A percentile compares a stretch with the other conserved stretches of the same genome.
These are phyloP conservation scores for Fusarium sororula DNA, from an alignment of 2,329 filamentous ascomycete species.

Conservation along the genomic window DNA sequence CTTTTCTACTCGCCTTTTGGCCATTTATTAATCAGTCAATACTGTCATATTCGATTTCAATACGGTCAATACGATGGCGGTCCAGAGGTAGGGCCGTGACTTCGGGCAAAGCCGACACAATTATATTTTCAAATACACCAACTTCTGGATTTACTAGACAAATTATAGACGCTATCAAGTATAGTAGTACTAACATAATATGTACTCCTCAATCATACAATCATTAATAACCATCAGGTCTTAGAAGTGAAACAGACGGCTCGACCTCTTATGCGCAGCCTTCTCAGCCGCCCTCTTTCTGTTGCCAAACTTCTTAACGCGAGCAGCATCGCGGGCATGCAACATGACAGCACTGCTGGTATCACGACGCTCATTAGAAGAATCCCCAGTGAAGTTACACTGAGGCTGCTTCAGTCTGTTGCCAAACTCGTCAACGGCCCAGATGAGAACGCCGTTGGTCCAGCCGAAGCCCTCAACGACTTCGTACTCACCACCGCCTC, in stretches of 20 bases:
- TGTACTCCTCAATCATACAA: not conserved
- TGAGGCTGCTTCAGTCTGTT: slow-evolving; percentile 63
- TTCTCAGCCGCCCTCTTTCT: slow-evolving; percentile 30
- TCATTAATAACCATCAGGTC: not conserved
- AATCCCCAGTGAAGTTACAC: slow-evolving; percentile 60
- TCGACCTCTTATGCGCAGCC: slow-evolving; percentile 22
- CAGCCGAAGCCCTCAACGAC: slow-evolving; percentile 77
- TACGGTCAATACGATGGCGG: not conserved
- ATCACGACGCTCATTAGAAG: slow-evolving; percentile 47
- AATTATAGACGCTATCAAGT: not conserved
- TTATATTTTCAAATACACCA: not conserved
- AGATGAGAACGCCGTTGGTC: slow-evolving; percentile 75
- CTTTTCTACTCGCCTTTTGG: not conserved
- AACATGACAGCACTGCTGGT: slow-evolving; percentile 56
- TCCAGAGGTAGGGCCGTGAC: not conserved
- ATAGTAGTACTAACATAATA: not conserved
- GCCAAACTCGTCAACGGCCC: slow-evolving; percentile 70
- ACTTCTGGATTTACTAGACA: not conserved
- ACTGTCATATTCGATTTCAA: not conserved
- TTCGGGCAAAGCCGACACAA: not conserved
- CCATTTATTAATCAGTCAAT: not conserved
- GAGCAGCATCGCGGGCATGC: slow-evolving; percentile 55
- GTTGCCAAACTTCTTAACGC: slow-evolving; percentile 58
- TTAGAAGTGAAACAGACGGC: slow-evolving; percentile 14
- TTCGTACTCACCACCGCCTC: slow-evolving; percentile 73